Conservation (phyloP, 305 asterid species). For the Petunia hybrid region DNA sequence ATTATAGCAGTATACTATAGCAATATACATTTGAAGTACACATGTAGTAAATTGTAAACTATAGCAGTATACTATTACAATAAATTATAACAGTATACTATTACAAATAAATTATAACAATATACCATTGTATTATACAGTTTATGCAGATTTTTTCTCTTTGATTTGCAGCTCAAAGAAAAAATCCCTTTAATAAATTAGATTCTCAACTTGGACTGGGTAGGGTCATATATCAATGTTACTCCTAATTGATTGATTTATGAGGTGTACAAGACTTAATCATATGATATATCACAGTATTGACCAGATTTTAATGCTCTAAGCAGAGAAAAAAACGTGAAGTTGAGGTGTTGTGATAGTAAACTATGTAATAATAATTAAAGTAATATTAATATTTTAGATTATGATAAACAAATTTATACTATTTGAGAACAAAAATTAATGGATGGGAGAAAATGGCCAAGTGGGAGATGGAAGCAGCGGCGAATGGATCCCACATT, state of each 20-base stretch:
- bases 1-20: no score
- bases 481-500: slow-evolving; percentile 44
- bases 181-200: no score
- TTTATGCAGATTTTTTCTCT: no score
- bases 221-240: neutral
- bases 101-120: no score
- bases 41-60: no score
- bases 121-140: no score
- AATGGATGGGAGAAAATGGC: slow-evolving; percentile 32
- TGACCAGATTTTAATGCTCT: slow-evolving; percentile 14
- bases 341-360: neutral
- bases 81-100: no score
- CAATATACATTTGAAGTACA: no score
- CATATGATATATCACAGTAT: neutral
- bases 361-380: neutral
- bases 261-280: slow-evolving; percentile 26
- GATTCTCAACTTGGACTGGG: no score
- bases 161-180: no score
- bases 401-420: neutral
- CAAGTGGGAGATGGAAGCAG: slow-evolving; percentile 41
- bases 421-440: neutral
- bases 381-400: neutral
- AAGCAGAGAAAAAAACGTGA: slow-evolving; percentile 9
- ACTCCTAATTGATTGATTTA: slow-evolving; percentile 3
- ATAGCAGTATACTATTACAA: no score